These are phyloP conservation scores for Vicia sativa DNA, from an alignment of 306 rosid genomes.

Conservation along the genomic window DNA sequence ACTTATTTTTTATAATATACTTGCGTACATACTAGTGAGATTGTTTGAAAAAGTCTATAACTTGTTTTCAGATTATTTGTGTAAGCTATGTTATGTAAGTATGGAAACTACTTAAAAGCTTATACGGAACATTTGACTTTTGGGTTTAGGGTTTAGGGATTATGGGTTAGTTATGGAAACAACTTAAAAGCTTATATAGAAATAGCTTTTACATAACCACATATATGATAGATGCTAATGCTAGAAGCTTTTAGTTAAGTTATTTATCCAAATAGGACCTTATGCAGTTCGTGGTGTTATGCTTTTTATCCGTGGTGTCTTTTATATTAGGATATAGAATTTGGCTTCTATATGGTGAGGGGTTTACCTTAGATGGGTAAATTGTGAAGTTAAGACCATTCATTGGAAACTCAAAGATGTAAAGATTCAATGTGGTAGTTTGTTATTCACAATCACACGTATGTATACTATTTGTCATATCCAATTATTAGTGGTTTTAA, in stretches of 20 bases:
- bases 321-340: not conserved
- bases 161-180: not conserved
- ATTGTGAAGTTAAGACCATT: not conserved
- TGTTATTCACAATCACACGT: not conserved
- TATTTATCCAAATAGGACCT: not conserved
- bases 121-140: not conserved
- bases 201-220: not conserved
- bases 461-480: slow-evolving; percentile 1
- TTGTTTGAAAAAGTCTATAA: not conserved
- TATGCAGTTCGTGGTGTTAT: slow-evolving; percentile 2
- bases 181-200: not conserved
- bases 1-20: not conserved
- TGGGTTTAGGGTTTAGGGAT: too few relatives aligned
- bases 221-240: not conserved
- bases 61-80: not conserved
- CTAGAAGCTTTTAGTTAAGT: not conserved
- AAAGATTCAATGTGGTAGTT: not conserved
- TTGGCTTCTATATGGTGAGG: not conserved
- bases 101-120: not conserved
- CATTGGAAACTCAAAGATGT: not conserved
- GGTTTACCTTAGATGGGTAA: slow-evolving; percentile 8
- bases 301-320: not conserved
- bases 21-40: not conserved
- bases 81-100: not conserved
- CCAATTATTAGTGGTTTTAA: slow-evolving; percentile 3